Base-by-base conservation (phyloP, 2,329 filamentous ascomycete species). In the Drechslerella dactyloides region DNA sequence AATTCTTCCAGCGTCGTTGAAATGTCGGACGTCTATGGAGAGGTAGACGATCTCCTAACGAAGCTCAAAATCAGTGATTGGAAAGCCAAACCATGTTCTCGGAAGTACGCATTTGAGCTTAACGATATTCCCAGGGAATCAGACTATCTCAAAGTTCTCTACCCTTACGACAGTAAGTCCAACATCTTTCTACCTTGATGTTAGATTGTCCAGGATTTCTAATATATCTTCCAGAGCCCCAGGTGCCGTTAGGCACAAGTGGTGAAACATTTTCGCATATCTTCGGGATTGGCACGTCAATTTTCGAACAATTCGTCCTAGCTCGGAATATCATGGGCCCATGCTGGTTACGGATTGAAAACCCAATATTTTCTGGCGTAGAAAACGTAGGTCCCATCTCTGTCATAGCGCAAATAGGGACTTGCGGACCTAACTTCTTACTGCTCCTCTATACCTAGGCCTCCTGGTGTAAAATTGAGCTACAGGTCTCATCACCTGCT, bases 271-370 rank as follows among this genome's bases (percentile, higher is more conserved):
- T 93, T 78, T 97, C 93, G 1, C 90, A 91, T 75, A 89, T 96
- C 23, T 99, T 99, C 76, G 94, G 96, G 27, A 89, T 90, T 64
- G 96, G 94, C 79, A 99, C 94, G 0, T 87, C 91, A 0, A 84
- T 99, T 0, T 99, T 99, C 76, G 94, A 99, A 80, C 94, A 99
- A 76, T 99, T 99, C 78, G 94, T 99, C 19, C 84, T 99, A 3
- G 97, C 93, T 90, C 97, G 97, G 82, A 96, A 96, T 78, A 90
- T 99, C 76, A 99, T 97, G 93, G 94, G 94, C 1, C 94, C 94
- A 30, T 97, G 94, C 79, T 99, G 94, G 94, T 85, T 99, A 51
- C 93, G 89, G 78, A 94, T 99, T 62, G 85, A 92, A 75, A 89
- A 90, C 75, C 90, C 90, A 30, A 88, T 97, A 79, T 97, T 96